phyloP scores from a whole-genome alignment of 2,329 filamentous ascomycete species.

The Nigrospora oryzae region DNA sequence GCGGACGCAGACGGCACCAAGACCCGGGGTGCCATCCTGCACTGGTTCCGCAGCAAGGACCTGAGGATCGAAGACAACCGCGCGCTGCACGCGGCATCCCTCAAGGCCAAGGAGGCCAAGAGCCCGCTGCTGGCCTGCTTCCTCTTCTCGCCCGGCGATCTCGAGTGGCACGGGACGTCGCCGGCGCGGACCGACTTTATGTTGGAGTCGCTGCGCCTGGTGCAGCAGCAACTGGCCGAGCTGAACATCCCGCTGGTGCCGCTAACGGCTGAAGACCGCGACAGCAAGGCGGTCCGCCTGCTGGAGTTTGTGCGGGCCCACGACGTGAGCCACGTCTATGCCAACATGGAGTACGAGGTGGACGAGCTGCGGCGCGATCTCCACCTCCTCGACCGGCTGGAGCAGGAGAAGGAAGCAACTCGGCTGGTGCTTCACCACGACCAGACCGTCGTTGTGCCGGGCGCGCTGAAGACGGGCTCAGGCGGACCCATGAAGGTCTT shows the following conservation, averaged over 20 bases:
- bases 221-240: constrained; percentile 10
- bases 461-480: constrained; percentile 7
- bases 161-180: constrained; percentile 15
- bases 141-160: constrained; percentile 12
- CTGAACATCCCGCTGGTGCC: constrained; percentile 11
- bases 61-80: constrained; percentile 15
- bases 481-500: constrained; percentile 14
- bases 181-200: constrained; percentile 14
- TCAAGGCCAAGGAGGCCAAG: constrained; percentile 8
- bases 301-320: constrained; percentile 8
- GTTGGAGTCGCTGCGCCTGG: constrained; percentile 9
- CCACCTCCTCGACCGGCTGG: constrained; percentile 9
- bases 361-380: constrained; percentile 15
- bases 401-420: not conserved
- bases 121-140: constrained; percentile 10
- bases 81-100: constrained; percentile 10
- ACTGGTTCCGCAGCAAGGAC: constrained; percentile 16
- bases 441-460: constrained; percentile 12
- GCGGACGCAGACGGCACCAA: not conserved
- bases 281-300: constrained; percentile 7
- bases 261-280: constrained; percentile 9
- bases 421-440: constrained; percentile 11
- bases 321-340: constrained; percentile 12
- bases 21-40: constrained; percentile 9
- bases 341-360: constrained; percentile 16